Conservation (phyloP, 2,329 filamentous ascomycete species). For the Calonectria pseudoturangicola region DNA sequence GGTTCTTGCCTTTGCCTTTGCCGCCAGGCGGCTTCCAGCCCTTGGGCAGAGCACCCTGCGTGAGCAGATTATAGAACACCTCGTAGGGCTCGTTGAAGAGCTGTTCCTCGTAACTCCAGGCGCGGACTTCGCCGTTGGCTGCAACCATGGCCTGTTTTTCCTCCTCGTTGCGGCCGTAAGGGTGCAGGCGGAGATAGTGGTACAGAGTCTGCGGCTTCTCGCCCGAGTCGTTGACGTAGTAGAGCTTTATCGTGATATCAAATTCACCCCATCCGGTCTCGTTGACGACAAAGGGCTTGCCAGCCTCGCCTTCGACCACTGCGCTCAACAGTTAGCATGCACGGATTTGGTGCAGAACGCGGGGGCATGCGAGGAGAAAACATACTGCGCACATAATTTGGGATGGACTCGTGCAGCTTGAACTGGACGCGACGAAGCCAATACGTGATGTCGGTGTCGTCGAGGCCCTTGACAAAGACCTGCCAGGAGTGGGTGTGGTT, state of each 20-base stretch:
- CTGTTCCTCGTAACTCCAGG: constrained; percentile 93
- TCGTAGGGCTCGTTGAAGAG: constrained; percentile 98
- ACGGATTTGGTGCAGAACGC: background rate
- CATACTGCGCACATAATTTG: constrained; percentile 88
- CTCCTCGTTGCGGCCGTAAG: constrained; percentile 88
- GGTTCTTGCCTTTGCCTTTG: constrained; percentile 70
- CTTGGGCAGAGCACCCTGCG: constrained; percentile 78
- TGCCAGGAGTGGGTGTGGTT: constrained; percentile 98
- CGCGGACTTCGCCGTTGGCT: constrained; percentile 79
- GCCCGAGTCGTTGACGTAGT: constrained; percentile 89
- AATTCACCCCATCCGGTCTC: constrained; percentile 99
- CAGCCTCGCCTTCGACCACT: constrained; percentile 82
- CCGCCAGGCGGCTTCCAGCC: constrained; percentile 68
- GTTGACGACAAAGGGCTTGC: constrained; percentile 85
- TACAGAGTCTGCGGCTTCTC: constrained; percentile 98
- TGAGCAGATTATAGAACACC: constrained; percentile 91
- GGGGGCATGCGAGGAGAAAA: constrained; percentile 32
- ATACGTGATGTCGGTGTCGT: constrained; percentile 92
- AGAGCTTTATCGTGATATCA: constrained; percentile 95
- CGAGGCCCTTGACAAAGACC: constrained; percentile 93
- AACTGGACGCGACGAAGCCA: constrained; percentile 99
- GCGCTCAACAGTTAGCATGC: constrained; percentile 44
- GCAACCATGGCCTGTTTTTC: constrained; percentile 77
- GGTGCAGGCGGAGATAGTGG: constrained; percentile 92
- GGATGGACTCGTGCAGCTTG: constrained; percentile 97